Evolutionary conservation across 1,284 basidiomycete genomes (phyloP).

Genomic region (Melampsora larici-populina): DNA sequence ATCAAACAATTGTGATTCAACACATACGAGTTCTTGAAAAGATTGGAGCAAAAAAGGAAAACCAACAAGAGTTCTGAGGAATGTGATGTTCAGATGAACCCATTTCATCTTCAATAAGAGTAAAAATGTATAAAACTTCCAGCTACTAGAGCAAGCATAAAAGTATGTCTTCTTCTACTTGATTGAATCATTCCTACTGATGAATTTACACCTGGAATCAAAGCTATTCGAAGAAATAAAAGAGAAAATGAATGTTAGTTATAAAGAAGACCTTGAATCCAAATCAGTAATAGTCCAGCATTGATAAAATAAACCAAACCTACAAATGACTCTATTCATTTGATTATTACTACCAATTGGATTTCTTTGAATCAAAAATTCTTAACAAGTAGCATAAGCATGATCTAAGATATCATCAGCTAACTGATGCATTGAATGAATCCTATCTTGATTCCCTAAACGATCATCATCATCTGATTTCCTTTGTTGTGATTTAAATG

Average conservation of each 20-base stretch:
- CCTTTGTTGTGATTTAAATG: conserved; percentile 29
- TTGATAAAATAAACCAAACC: too few species aligned
- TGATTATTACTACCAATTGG: conserved; percentile 76
- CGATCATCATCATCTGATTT: too few species aligned
- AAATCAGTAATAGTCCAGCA: too few species aligned
- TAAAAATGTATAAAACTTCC: conserved; percentile 75
- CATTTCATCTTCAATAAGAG: conserved; percentile 68
- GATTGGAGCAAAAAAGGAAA: too few species aligned
- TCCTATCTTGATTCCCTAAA: conserved; percentile 20
- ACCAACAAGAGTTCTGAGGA: too few species aligned
- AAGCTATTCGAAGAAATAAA: conserved; percentile 62
- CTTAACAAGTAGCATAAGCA: conserved; percentile 94
- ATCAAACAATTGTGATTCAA: too few species aligned
- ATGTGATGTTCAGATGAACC: too few species aligned
- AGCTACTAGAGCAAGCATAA: conserved; percentile 82
- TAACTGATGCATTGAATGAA: conserved; percentile 18
- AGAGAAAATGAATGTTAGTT: too few species aligned
- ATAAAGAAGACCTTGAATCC: too few species aligned
- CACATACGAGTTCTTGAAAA: too few species aligned
- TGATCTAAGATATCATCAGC: conserved; percentile 57
- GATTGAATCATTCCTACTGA: conserved; percentile 87
- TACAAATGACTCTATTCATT: conserved; percentile 77
- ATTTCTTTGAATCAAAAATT: conserved; percentile 79
- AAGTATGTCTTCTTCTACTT: conserved; percentile 78
- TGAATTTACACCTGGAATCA: conserved; percentile 89